These are phyloP conservation scores for Termitomyces sp. DNA, from an alignment of 768 basidiomycete species.

Conservation along the genomic window DNA sequence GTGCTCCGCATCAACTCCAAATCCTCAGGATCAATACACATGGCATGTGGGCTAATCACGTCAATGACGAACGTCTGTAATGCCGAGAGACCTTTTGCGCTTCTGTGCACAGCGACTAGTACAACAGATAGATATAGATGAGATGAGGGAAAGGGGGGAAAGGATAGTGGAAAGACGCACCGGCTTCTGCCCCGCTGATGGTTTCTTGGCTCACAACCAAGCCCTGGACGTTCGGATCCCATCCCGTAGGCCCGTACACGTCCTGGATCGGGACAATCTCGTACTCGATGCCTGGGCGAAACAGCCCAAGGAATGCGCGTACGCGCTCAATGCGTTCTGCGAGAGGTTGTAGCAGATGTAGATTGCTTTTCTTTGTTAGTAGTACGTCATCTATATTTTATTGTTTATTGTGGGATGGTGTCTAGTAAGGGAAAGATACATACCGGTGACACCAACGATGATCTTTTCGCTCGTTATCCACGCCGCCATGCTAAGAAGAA, in stretches of 20 bases:
- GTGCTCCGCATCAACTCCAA: conserved; percentile 62
- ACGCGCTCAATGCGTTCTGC: conserved; percentile 48
- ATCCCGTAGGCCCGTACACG: conserved; percentile 87
- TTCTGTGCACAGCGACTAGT: conserved; percentile 60
- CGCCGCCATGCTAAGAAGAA: conserved; percentile 87
- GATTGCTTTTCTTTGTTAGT: conserved; percentile 65
- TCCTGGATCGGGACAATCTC: conserved; percentile 75
- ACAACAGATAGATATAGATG: not conserved
- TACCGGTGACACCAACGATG: conserved; percentile 87
- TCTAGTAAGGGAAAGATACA: conserved; percentile 13
- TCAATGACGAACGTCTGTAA: conserved; percentile 78
- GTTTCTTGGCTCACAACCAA: conserved; percentile 93
- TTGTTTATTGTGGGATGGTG: not conserved
- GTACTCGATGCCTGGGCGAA: conserved; percentile 59
- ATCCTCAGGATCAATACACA: conserved; percentile 59
- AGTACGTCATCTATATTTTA: conserved; percentile 55
- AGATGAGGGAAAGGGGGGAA: not conserved
- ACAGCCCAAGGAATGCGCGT: conserved; percentile 62
- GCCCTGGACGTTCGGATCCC: conserved; percentile 85
- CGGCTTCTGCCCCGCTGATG: conserved; percentile 60
- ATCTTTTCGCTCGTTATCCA: conserved; percentile 77
- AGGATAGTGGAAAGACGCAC: conserved; percentile 37
- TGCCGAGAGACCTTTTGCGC: conserved; percentile 46
- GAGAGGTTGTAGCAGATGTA: conserved; percentile 61
- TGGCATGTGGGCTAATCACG: conserved; percentile 71